Evolutionary conservation across 2,329 filamentous ascomycete species (phyloP), one percentile per base, ranked within the genome.

Genomic region (Xylariaceae sp.): DNA sequence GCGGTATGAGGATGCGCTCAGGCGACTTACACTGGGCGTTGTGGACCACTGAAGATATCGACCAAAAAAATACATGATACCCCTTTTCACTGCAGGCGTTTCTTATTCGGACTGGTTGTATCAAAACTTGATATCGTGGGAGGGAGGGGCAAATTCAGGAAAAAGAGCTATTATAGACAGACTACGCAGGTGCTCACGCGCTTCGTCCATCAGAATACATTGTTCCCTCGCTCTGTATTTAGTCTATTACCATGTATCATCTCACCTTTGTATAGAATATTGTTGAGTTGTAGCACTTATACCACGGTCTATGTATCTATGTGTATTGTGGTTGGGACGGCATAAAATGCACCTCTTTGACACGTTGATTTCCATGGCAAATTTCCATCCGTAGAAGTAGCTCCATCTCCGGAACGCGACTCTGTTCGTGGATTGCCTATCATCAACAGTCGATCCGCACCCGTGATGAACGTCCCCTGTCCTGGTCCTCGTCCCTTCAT

Each of bases 1-100:
- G 19, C 72, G 80, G 50, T 90, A 90, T 57, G 86, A 89, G 62
- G 75, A 78, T 44, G 81, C 79, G 43, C 62, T 90, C 52, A 76
- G 78, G 42, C 77, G 78, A 45, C 65, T 89, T 58, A 63, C 65
- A 15, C 49, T 69, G 9, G 76, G 75, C 0, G 69, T 79, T 16
- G 62, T 51, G 9, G 47, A 51, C 9, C 34, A 42, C 18, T 55
- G 34, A 49, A 26, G 11, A 26, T 26, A 6, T 26, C 30, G 30
- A 32, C 13, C 8, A 7, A 32, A 17, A 6, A 7, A 32, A 26
- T 26, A 26, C 22, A n/a, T n/a, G n/a, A n/a, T n/a, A n/a, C n/a
- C n/a, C 22, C 22, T 11, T 26, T 26, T 26, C 11, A 26, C 11
- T 26, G 22, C 22, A 26, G 22, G n/a, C n/a, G n/a, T n/a, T 26